Evolutionary conservation across 306 rosid species (phyloP).

Genomic region (Cucumis melo): DNA sequence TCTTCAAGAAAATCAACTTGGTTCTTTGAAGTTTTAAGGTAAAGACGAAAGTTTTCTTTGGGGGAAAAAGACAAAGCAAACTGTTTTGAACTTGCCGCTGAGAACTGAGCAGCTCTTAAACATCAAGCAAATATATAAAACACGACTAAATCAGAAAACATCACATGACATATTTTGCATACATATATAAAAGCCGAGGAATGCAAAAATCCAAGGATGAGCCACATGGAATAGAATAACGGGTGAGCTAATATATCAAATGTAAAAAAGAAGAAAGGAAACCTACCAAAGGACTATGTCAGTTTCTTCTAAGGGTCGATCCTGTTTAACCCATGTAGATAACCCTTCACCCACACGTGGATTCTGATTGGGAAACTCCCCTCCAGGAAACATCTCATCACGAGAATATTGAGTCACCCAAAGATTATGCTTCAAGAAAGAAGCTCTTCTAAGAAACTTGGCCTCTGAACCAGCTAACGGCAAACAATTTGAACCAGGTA

Average conservation of each 20-base stretch:
- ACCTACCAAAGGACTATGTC: slow-evolving; percentile 57
- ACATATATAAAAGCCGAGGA: too few relatives aligned
- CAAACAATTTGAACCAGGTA: slow-evolving; percentile 73
- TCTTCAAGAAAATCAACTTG: neutral
- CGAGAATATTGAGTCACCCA: slow-evolving; percentile 67
- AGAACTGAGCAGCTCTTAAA: neutral
- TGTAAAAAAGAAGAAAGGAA: neutral
- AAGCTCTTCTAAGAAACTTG: slow-evolving; percentile 69
- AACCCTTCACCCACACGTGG: slow-evolving; percentile 75
- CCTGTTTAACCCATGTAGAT: slow-evolving; percentile 65
- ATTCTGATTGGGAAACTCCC: slow-evolving; percentile 81
- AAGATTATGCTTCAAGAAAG: slow-evolving; percentile 74
- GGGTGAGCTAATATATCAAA: neutral
- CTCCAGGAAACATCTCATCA: slow-evolving; percentile 68
- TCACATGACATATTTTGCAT: too few relatives aligned
- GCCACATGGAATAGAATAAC: neutral
- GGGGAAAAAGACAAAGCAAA: neutral
- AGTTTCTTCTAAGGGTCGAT: slow-evolving; percentile 60
- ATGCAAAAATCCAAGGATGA: neutral
- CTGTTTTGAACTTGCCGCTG: neutral
- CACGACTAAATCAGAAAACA: neutral
- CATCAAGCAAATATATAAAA: neutral
- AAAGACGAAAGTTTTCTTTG: neutral
- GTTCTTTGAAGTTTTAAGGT: neutral
- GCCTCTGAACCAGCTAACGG: slow-evolving; percentile 73